Conservation (phyloP, 2,329 filamentous ascomycete species). For the Fusarium keratoplasticum region DNA sequence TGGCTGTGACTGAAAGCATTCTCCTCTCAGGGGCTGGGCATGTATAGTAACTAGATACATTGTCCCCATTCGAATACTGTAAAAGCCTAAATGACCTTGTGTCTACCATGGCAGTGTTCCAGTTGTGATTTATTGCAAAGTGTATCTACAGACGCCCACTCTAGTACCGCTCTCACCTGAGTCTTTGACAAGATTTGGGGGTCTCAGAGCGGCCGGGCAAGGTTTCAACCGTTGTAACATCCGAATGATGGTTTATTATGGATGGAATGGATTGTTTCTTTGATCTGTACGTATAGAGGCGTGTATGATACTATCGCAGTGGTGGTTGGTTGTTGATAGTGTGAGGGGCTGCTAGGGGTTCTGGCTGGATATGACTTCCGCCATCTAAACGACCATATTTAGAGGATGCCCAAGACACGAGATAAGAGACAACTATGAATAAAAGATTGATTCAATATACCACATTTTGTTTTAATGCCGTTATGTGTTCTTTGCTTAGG, state of each 20-base stretch:
- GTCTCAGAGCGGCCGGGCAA: too few relatives aligned
- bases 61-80: background rate
- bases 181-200: too few relatives aligned
- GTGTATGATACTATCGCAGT: background rate
- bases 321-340: background rate
- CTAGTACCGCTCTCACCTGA: too few relatives aligned
- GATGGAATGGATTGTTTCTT: background rate
- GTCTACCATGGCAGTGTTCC: background rate
- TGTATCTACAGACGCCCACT: too few relatives aligned
- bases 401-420: background rate
- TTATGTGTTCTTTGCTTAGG: background rate
- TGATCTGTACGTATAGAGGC: background rate
- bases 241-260: too few relatives aligned
- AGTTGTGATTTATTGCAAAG: too few relatives aligned
- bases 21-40: background rate
- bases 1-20: background rate
- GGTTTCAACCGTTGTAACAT: too few relatives aligned
- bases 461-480: background rate
- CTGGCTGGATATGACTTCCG: background rate
- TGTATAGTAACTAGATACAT: background rate
- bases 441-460: accelerated
- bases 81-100: background rate
- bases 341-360: background rate
- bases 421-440: background rate
- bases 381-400: background rate